Percentiles rank a stretch among this genome's conserved stretches.
Evolutionary conservation across 345 rosid genomes (phyloP).

Genomic region (Durio zibethinus): DNA sequence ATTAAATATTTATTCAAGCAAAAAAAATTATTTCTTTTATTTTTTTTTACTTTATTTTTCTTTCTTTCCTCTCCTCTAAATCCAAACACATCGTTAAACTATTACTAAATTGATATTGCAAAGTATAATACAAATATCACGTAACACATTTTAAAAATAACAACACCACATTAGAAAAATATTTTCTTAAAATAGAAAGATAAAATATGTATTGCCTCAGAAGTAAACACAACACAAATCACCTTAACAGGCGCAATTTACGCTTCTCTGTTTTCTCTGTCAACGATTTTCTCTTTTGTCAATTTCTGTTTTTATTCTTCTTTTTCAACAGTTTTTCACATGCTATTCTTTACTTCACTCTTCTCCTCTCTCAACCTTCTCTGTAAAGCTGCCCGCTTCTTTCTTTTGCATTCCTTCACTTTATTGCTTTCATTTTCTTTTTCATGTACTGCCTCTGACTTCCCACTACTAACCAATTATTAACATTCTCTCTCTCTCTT

Average conservation of each 20-base stretch:
- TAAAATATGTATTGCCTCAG: no score
- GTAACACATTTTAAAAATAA: no score
- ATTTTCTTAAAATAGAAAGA: no score
- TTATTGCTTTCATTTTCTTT: not conserved
- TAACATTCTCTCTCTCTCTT: not conserved
- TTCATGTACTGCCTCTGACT: not conserved
- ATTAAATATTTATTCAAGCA: no score
- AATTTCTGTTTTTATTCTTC: not conserved
- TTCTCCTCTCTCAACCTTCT: not conserved
- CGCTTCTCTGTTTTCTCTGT: not conserved
- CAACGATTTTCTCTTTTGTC: slow-evolving; percentile 13
- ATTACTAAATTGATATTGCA: no score
- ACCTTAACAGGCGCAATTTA: not conserved
- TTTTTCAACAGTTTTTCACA: not conserved
- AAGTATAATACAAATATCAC: no score
- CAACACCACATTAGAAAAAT: no score
- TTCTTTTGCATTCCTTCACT: not conserved
- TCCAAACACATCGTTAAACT: no score
- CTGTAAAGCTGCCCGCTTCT: not conserved
- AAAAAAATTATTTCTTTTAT: no score
- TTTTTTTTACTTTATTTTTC: no score
- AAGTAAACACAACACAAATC: not conserved
- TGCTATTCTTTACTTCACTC: not conserved
- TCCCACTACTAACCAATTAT: not conserved
- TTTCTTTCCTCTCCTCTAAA: no score